A percentile compares a stretch with the other conserved stretches of the same genome.
phyloP scores from a whole-genome alignment of 805 yeast genomes.

The Ogataea paradorogensis region DNA sequence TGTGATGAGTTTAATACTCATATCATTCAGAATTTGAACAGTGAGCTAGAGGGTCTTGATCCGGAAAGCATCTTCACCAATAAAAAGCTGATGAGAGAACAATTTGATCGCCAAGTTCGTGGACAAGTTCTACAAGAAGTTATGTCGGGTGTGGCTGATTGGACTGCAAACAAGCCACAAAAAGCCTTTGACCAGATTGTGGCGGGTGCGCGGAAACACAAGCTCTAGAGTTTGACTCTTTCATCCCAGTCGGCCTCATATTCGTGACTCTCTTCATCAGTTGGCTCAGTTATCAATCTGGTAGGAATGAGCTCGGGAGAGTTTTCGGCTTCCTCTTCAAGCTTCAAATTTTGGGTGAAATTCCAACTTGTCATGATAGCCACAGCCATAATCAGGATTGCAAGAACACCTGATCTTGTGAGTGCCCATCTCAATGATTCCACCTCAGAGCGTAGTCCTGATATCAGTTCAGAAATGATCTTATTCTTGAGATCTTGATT shows the following conservation, averaged over 20 bases:
- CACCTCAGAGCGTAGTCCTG: conserved; percentile 80
- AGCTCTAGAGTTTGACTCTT: conserved; percentile 36
- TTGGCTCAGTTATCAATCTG: conserved; percentile 45
- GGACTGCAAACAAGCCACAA: conserved; percentile 76
- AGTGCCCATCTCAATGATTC: conserved; percentile 92
- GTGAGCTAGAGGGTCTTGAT: conserved; percentile 42
- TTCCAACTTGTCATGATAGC: conserved; percentile 54
- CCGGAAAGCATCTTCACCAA: conserved; percentile 43
- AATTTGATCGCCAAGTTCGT: conserved; percentile 36
- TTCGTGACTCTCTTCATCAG: conserved; percentile 52
- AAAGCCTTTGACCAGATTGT: conserved; percentile 56
- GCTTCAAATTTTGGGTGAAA: conserved; percentile 36
- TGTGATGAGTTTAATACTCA: conserved; percentile 42
- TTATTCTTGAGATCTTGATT: conserved; percentile 83
- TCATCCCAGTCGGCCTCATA: conserved; percentile 55
- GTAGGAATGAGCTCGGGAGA: conserved; percentile 23
- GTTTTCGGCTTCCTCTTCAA: conserved; percentile 7
- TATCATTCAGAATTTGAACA: conserved; percentile 36
- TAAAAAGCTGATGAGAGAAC: conserved; percentile 40
- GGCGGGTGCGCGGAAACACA: conserved; percentile 56
- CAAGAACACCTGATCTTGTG: conserved; percentile 81
- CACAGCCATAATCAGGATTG: conserved; percentile 64
- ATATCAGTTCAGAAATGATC: conserved; percentile 75
- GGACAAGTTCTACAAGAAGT: conserved; percentile 64
- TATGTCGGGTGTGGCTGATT: conserved; percentile 62